Percentiles rank a stretch among this genome's conserved stretches.
Evolutionary conservation across 495 filamentous ascomycete genomes (phyloP).

Genomic region (Pseudomonodictys pantanalensis): DNA sequence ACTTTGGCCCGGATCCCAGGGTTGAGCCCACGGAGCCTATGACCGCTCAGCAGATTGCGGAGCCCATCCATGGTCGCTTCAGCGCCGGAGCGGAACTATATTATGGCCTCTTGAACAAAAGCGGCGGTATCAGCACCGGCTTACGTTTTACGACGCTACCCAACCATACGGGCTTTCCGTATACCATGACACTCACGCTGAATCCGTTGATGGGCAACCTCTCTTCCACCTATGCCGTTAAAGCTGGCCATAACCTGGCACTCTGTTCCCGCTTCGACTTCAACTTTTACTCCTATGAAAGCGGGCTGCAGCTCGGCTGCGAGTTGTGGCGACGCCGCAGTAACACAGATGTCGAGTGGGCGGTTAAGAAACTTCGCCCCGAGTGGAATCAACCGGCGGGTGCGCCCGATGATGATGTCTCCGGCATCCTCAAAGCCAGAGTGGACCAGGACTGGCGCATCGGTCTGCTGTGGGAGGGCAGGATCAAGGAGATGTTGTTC

Average conservation of each 20-base stretch:
- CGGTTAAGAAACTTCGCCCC: conserved; percentile 34
- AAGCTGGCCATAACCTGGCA: conserved; percentile 74
- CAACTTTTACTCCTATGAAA: conserved; percentile 97
- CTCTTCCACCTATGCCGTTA: conserved; percentile 83
- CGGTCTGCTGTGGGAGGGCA: conserved; percentile 88
- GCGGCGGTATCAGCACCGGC: conserved; percentile 77
- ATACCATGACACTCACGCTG: conserved; percentile 76
- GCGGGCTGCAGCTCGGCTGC: conserved; percentile 81
- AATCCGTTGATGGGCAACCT: conserved; percentile 92
- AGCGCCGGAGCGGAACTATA: conserved; percentile 82
- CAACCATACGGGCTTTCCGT: conserved; percentile 78
- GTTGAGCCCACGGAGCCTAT: conserved; percentile 26
- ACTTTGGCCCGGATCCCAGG: conserved; percentile 81
- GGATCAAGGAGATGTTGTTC: conserved; percentile 88
- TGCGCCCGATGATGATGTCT: conserved; percentile 56
- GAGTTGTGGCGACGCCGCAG: conserved; percentile 74
- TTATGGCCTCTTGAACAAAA: conserved; percentile 88
- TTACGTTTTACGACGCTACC: conserved; percentile 88
- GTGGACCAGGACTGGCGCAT: conserved; percentile 82
- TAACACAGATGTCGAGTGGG: conserved; percentile 45
- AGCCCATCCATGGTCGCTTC: conserved; percentile 40
- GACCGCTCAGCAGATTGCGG: conserved; percentile 16
- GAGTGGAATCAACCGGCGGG: conserved; percentile 30
- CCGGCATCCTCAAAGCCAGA: conserved; percentile 85
- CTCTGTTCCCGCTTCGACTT: conserved; percentile 91